Evolutionary conservation across 176 grass and related monocot genomes (phyloP).

Genomic region (Musa acuminata): DNA sequence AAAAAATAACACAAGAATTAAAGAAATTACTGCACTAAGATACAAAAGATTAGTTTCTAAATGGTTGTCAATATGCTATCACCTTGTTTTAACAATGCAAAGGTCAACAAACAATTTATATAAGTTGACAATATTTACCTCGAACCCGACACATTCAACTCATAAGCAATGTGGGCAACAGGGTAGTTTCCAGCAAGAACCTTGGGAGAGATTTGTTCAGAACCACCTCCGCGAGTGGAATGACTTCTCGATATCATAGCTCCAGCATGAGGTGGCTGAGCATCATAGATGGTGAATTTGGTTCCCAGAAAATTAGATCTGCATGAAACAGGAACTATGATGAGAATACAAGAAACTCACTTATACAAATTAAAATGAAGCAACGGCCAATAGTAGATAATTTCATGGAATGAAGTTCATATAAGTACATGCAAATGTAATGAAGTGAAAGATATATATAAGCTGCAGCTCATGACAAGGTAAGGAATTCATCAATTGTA

Average conservation of each 20-base stretch:
- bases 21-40: not conserved
- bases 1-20: not conserved
- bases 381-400: not conserved
- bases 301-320: slow-evolving; percentile 96
- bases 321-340: slow-evolving; percentile 16
- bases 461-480: not conserved
- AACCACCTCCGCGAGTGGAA: slow-evolving; percentile 51
- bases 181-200: slow-evolving; percentile 77
- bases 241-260: slow-evolving; percentile 34
- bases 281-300: slow-evolving; percentile 85
- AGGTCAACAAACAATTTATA: not conserved
- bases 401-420: not conserved
- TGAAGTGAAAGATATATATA: not conserved
- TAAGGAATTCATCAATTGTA: no score
- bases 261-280: slow-evolving; percentile 58
- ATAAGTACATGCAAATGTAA: not conserved
- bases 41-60: not conserved
- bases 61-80: not conserved
- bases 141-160: slow-evolving; percentile 60
- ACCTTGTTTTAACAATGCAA: not conserved
- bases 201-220: slow-evolving; percentile 67
- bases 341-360: not conserved
- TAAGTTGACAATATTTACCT: slow-evolving; percentile 34
- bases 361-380: not conserved
- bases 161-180: slow-evolving; percentile 69